These are phyloP conservation scores for Knufia fluminis DNA, from an alignment of 2,329 filamentous ascomycete species.

Conservation along the genomic window DNA sequence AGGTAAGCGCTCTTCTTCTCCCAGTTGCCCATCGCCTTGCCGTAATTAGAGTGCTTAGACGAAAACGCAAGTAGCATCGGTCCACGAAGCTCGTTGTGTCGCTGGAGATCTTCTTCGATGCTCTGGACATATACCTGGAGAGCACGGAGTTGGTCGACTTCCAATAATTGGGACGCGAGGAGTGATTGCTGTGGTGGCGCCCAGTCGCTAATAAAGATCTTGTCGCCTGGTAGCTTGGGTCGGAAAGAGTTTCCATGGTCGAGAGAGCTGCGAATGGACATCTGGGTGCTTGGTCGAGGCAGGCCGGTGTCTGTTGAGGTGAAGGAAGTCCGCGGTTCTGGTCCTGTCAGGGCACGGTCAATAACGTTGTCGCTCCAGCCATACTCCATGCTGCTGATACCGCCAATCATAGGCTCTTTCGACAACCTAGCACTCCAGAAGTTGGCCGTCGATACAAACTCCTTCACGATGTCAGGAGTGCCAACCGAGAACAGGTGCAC, in stretches of 20 bases:
- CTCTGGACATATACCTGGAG: slow-evolving; percentile 71
- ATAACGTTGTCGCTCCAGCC: slow-evolving; percentile 87
- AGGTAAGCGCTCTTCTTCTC: slow-evolving; percentile 90
- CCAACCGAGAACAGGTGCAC: slow-evolving; percentile 98
- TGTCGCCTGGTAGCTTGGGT: slow-evolving; percentile 71
- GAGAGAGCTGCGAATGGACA: slow-evolving; percentile 56
- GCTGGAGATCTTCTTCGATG: slow-evolving; percentile 75
- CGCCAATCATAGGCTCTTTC: slow-evolving; percentile 84
- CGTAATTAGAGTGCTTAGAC: slow-evolving; percentile 68
- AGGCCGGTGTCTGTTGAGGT: slow-evolving; percentile 27
- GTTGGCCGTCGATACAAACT: slow-evolving; percentile 90
- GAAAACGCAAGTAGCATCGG: slow-evolving; percentile 87
- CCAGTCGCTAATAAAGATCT: slow-evolving; percentile 79
- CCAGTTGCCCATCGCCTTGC: slow-evolving; percentile 90
- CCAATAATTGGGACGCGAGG: slow-evolving; percentile 68
- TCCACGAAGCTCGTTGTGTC: slow-evolving; percentile 78
- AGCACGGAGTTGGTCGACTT: slow-evolving; percentile 69
- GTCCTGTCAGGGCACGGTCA: slow-evolving; percentile 60
- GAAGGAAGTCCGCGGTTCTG: slow-evolving; percentile 26
- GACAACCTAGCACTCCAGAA: slow-evolving; percentile 95
- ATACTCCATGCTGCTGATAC: slow-evolving; percentile 94
- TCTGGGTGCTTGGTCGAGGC: slow-evolving; percentile 49
- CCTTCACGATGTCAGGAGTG: slow-evolving; percentile 84
- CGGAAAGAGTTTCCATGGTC: slow-evolving; percentile 54
- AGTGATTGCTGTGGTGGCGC: slow-evolving; percentile 80